A percentile compares a stretch with the other conserved stretches of the same genome.
Evolutionary conservation across 2,329 filamentous ascomycete genomes (phyloP).

Genomic region (Stemphylium vesicarium): DNA sequence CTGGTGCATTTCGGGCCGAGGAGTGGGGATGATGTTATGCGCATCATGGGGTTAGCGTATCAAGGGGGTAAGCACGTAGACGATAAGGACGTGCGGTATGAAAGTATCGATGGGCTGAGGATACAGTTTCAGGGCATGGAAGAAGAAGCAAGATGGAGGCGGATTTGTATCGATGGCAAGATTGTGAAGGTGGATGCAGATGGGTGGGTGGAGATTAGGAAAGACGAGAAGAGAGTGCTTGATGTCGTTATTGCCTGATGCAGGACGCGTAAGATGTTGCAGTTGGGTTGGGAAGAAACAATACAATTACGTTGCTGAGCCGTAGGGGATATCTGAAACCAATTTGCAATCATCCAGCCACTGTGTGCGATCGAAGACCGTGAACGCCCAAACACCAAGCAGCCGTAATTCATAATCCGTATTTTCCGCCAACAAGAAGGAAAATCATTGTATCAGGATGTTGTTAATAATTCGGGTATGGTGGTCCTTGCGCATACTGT

Average conservation of each 20-base stretch:
- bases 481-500: constrained; percentile 13
- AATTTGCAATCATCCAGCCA: neutral
- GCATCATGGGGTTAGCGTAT: constrained; percentile 73
- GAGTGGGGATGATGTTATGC: constrained; percentile 71
- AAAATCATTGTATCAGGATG: neutral
- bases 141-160: constrained; percentile 75
- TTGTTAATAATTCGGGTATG: constrained; percentile 8
- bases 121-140: constrained; percentile 67
- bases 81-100: constrained; percentile 67
- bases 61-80: constrained; percentile 64
- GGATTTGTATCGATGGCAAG: constrained; percentile 90
- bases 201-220: constrained; percentile 73
- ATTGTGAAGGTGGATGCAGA: constrained; percentile 75
- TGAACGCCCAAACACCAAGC: too few relatives aligned
- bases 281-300: neutral
- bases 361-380: neutral
- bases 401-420: neutral
- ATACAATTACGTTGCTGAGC: constrained; percentile 6
- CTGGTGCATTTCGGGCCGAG: constrained; percentile 78
- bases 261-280: neutral
- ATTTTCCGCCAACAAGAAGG: neutral
- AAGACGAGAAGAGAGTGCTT: constrained; percentile 51
- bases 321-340: constrained; percentile 9
- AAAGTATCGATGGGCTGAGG: constrained; percentile 69
- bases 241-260: constrained; percentile 38